phyloP scores from a whole-genome alignment of 2,329 filamentous ascomycete species.

The Chaetomiaceae sp. region DNA sequence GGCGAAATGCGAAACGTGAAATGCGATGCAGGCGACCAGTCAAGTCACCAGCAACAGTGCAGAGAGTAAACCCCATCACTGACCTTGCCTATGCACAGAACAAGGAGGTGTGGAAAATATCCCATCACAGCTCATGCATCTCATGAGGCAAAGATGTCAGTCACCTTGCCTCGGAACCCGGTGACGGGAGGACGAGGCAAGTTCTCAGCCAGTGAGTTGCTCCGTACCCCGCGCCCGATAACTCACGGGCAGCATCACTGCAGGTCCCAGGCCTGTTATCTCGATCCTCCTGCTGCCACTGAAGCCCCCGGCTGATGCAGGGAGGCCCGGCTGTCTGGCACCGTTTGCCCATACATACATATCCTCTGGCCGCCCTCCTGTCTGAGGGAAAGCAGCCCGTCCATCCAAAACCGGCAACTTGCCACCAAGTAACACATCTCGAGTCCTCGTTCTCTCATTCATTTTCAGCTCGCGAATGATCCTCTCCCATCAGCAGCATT shows the following conservation, averaged over 20 bases:
- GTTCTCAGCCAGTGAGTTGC: not conserved
- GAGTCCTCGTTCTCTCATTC: too few species aligned
- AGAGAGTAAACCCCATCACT: too few species aligned
- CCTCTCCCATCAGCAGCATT: not conserved
- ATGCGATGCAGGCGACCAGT: not conserved
- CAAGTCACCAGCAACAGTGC: not conserved
- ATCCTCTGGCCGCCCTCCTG: too few species aligned
- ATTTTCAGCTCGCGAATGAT: constrained; percentile 1
- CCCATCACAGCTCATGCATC: constrained; percentile 2
- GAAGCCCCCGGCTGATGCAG: not conserved
- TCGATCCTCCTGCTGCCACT: not conserved
- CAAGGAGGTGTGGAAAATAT: not conserved
- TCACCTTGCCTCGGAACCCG: too few species aligned
- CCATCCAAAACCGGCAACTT: too few species aligned
- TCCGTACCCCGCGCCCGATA: constrained; percentile 1
- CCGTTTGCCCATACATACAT: not conserved
- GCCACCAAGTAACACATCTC: too few species aligned
- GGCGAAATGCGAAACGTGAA: not conserved
- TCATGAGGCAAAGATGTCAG: not conserved
- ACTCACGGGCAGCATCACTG: not conserved
- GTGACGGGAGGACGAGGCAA: too few species aligned
- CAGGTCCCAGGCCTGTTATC: constrained; percentile 6
- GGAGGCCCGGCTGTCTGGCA: not conserved
- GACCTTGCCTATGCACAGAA: too few species aligned
- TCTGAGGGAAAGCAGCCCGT: not conserved